These are phyloP conservation scores for Zizania palustris DNA, from an alignment of 202 grass and related monocot species.

Conservation along the genomic window DNA sequence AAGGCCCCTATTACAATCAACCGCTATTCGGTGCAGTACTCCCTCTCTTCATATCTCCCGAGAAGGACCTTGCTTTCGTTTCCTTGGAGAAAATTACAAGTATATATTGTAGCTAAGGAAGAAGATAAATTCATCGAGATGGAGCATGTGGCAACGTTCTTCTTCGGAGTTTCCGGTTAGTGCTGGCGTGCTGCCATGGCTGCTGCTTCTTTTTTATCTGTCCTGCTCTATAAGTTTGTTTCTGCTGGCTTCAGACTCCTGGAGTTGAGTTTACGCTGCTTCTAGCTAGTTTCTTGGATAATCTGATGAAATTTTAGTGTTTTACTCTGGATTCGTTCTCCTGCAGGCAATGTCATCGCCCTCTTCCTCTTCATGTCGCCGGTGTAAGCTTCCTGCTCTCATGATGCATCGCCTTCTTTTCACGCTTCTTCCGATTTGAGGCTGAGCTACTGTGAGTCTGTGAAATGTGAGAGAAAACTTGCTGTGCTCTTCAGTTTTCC, in stretches of 20 bases:
- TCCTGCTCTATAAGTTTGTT: no score
- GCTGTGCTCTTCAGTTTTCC: neutral
- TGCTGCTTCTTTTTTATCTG: conserved; percentile 15
- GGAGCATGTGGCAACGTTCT: conserved; percentile 57
- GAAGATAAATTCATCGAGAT: conserved; percentile 2
- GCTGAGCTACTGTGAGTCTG: neutral
- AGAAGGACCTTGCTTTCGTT: no score
- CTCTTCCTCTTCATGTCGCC: conserved; percentile 86
- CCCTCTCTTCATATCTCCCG: no score
- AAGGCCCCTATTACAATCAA: no score
- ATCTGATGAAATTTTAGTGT: neutral
- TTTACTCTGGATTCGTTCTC: conserved; percentile 7
- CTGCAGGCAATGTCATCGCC: conserved; percentile 77
- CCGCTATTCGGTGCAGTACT: conserved; percentile 14
- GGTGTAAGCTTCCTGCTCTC: conserved; percentile 54
- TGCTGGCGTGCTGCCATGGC: conserved; percentile 21
- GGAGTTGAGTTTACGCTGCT: no score
- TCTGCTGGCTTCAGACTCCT: no score
- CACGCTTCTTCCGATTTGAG: neutral
- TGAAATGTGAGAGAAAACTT: neutral
- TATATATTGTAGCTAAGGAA: no score
- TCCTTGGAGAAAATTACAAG: no score
- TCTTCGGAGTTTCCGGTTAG: conserved; percentile 59
- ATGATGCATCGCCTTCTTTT: neutral
- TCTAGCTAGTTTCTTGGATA: neutral